phyloP scores from a whole-genome alignment of 2,329 filamentous ascomycete genomes.

The Aspergillus bombycis region DNA sequence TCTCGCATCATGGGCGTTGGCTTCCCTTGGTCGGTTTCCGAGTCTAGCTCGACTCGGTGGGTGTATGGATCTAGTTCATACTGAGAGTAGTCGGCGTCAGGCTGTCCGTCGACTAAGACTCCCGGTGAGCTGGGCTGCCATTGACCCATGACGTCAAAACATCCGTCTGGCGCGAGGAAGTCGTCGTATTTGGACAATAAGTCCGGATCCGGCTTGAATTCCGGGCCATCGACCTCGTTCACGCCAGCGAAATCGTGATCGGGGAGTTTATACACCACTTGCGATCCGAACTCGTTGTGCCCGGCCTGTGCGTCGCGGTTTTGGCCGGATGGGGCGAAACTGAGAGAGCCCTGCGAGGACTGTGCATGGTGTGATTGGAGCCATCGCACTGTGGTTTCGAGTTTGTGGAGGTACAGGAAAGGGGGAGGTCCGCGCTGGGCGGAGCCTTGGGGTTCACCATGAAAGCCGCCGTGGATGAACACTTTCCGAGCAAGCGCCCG shows the following conservation, averaged over 20 bases:
- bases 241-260: conserved; percentile 39
- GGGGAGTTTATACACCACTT: conserved; percentile 32
- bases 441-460: conserved; percentile 52
- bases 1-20: conserved; percentile 57
- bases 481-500: conserved; percentile 76
- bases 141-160: conserved; percentile 38
- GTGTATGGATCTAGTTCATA: conserved; percentile 63
- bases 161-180: conserved; percentile 37
- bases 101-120: conserved; percentile 31
- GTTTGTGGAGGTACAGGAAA: conserved; percentile 71
- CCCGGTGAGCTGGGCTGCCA: conserved; percentile 29
- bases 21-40: conserved; percentile 21
- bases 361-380: conserved; percentile 54
- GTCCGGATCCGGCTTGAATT: conserved; percentile 14
- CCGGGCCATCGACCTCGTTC: conserved; percentile 14
- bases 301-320: conserved; percentile 15
- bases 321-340: not conserved
- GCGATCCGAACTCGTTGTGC: conserved; percentile 27
- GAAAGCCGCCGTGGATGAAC: conserved; percentile 77
- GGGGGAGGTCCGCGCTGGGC: conserved; percentile 62
- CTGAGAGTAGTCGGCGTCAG: conserved; percentile 40
- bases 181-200: conserved; percentile 37
- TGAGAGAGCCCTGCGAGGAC: conserved; percentile 10
- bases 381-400: conserved; percentile 66
- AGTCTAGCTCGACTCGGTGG: conserved; percentile 28